Evolutionary conservation across 768 basidiomycete species (phyloP).

Genomic region (Lentinula sp.): DNA sequence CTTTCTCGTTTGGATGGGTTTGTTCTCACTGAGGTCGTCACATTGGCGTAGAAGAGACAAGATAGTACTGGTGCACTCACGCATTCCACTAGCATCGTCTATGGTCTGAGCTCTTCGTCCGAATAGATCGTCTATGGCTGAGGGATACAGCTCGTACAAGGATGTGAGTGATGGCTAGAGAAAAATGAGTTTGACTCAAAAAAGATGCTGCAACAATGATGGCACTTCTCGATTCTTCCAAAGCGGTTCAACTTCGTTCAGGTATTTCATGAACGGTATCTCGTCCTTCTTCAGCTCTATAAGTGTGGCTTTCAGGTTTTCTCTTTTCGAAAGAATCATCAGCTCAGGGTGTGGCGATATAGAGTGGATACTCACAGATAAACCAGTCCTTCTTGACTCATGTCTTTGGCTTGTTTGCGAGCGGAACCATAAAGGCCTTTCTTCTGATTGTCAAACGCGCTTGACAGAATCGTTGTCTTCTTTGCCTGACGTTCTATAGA

Average conservation of each 20-base stretch:
- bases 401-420: slow-evolving; percentile 22
- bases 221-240: slow-evolving; percentile 20
- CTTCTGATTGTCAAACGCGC: slow-evolving; percentile 23
- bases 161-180: slow-evolving; percentile 16
- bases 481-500: slow-evolving; percentile 22
- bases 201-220: not conserved
- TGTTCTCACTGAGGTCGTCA: slow-evolving; percentile 18
- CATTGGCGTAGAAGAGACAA: not conserved
- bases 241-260: slow-evolving; percentile 19
- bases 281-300: slow-evolving; percentile 21
- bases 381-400: slow-evolving; percentile 20
- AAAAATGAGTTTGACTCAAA: not conserved
- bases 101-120: slow-evolving; percentile 24
- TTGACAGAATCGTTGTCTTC: slow-evolving; percentile 17
- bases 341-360: not conserved
- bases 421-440: slow-evolving; percentile 26
- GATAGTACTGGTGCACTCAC: slow-evolving; percentile 17
- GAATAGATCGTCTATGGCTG: slow-evolving; percentile 26
- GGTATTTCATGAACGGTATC: slow-evolving; percentile 16
- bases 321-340: slow-evolving; percentile 14
- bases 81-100: slow-evolving; percentile 29
- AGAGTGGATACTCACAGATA: slow-evolving; percentile 21
- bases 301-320: slow-evolving; percentile 21
- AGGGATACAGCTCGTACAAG: slow-evolving; percentile 19
- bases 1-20: slow-evolving; percentile 20